Conservation (phyloP, 805 yeast species). For the Ogataea zsoltii region DNA sequence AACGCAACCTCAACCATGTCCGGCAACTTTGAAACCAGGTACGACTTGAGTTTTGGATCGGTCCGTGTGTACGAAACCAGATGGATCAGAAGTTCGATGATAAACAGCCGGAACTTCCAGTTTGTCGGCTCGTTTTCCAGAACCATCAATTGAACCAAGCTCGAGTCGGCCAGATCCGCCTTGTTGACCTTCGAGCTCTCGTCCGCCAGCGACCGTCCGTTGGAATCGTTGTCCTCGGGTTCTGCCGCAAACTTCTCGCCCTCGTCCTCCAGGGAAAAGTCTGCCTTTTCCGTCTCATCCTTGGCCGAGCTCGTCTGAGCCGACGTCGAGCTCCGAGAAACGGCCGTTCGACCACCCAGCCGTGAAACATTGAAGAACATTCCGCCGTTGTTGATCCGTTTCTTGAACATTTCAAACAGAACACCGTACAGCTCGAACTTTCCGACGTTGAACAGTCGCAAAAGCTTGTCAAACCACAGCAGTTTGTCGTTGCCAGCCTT, state of each 20-base stretch:
- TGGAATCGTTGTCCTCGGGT: constrained; percentile 11
- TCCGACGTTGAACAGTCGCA: constrained; percentile 27
- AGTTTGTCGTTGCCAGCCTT: constrained; percentile 18
- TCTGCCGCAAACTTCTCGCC: constrained; percentile 20
- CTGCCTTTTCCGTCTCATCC: constrained; percentile 12
- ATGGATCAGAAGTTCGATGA: constrained; percentile 47
- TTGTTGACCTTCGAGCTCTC: background rate
- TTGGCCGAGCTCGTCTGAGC: constrained; percentile 9
- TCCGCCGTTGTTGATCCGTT: constrained; percentile 33
- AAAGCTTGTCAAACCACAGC: constrained; percentile 32
- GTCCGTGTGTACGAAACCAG: constrained; percentile 41
- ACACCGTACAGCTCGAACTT: constrained; percentile 26
- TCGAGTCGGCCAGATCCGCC: constrained; percentile 7
- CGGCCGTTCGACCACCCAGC: constrained; percentile 6
- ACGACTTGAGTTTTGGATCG: constrained; percentile 40
- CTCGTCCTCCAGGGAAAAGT: constrained; percentile 23
- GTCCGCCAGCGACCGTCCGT: background rate
- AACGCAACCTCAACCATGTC: constrained; percentile 79
- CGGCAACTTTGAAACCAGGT: constrained; percentile 47
- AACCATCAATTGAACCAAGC: constrained; percentile 27
- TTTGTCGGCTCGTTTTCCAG: constrained; percentile 53
- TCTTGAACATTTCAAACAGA: constrained; percentile 26
- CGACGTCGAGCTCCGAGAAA: constrained; percentile 1
- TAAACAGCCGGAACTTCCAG: constrained; percentile 55
- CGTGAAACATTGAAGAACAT: constrained; percentile 27